Evolutionary conservation across 805 yeast genomes (phyloP), one percentile per base, ranked within the genome.

Genomic region (Torulaspora delbrueckii): DNA sequence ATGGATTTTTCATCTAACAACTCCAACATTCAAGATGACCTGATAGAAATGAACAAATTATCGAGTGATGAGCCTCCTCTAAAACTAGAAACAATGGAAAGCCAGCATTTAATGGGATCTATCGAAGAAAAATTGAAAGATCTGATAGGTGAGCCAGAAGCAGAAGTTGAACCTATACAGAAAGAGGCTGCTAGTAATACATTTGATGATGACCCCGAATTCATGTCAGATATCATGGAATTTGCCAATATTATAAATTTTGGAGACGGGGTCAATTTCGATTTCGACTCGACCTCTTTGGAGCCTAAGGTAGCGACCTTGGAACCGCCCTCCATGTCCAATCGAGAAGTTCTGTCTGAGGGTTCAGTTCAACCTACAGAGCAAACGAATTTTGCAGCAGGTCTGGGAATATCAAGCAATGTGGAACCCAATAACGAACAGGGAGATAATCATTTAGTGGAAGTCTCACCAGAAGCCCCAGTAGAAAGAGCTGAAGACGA

Each of bases 171-270:
- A 6, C 43, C 34, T 2, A 31, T 13, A 10, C 35, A 42, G 9
- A 12, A 16, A 16, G 27, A 39, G 12, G 32, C 8, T 2, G 12
- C 30, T 22, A 24, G n/a, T 36, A 14, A 16, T 9, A 38, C 26
- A 10, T 13, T 44, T 6, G 51, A 47, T 26, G 65, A 60, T 6
- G 69, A 62, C 18, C 62, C 58, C 3, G 73, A 69, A 19, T 61
- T 68, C 30, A 62, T 69, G 48, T 63, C 67, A 1, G 74, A 71
- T 37, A 66, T 73, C 12, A 62, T 69, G 61, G 77, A 73, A 50
- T 73, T 73, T 52, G 73, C 75, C 5, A 72, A 68, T 37, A 65
- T 70, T 41, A 71, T 74, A 23, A 69, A 73, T 51, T 74, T 74
- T 54, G 78, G 75, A 4, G 75, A 67, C 19, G 74, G 66, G 26